phyloP scores from a whole-genome alignment of 1,284 basidiomycete species.

The Cerioporus squamosus region DNA sequence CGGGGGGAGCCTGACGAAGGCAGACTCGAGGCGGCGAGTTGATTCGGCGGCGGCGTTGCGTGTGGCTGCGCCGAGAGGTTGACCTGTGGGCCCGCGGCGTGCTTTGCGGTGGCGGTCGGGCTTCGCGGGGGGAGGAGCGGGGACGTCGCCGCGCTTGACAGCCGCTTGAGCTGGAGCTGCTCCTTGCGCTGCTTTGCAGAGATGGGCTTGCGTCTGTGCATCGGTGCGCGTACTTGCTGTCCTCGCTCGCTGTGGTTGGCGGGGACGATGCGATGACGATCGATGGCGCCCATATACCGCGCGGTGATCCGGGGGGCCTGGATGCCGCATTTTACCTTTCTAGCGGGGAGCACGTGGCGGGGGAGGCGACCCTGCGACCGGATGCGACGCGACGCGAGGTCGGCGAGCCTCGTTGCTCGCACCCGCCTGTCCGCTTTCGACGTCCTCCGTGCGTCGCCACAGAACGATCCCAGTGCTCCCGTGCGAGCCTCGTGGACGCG shows the following conservation, averaged over 20 bases:
- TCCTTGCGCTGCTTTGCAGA: conserved; percentile 76
- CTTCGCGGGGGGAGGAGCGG: conserved; percentile 44
- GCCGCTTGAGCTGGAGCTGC: conserved; percentile 78
- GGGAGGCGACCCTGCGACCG: background rate
- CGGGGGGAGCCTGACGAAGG: conserved; percentile 69
- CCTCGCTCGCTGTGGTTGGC: background rate
- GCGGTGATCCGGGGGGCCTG: too few species aligned
- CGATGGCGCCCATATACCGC: too few species aligned
- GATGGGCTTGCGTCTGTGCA: conserved; percentile 59
- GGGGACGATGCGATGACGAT: too few species aligned
- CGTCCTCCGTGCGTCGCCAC: too few species aligned
- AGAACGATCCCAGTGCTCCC: too few species aligned
- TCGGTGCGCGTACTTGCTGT: conserved; percentile 27
- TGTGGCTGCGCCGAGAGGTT: conserved; percentile 17
- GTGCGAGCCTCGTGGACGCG: too few species aligned
- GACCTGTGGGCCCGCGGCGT: conserved; percentile 13
- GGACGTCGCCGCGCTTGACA: conserved; percentile 75
- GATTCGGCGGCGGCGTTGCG: conserved; percentile 40
- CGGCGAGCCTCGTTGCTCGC: background rate
- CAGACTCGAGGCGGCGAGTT: conserved; percentile 66
- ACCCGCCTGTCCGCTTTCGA: background rate
- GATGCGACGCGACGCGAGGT: background rate
- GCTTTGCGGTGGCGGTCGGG: conserved; percentile 27
- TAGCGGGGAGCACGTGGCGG: too few species aligned
- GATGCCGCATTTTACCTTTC: too few species aligned